Percentiles rank a stretch among this genome's conserved stretches.
These are phyloP conservation scores for Ceratobasidium sp. DNA, from an alignment of 1,284 basidiomycete species.

Conservation along the genomic window DNA sequence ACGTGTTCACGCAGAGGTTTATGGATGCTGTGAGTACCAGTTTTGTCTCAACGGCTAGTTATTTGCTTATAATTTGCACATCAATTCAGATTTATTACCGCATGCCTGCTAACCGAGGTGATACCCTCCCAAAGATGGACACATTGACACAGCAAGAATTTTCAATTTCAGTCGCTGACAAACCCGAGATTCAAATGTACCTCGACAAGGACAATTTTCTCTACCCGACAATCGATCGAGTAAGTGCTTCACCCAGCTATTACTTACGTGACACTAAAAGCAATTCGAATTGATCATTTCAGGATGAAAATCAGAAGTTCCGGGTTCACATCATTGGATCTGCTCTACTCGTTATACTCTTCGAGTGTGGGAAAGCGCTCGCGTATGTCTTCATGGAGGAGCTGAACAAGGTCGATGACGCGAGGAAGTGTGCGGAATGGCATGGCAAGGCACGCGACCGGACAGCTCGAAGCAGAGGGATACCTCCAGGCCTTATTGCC, in stretches of 20 bases:
- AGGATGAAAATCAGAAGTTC: conserved; percentile 3
- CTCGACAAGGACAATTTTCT: conserved; percentile 6
- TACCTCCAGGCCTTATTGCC: conserved; percentile 7
- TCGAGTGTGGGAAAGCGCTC: neutral
- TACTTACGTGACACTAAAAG: neutral
- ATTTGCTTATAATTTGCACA: neutral
- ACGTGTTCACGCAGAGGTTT: neutral
- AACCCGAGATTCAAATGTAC: neutral
- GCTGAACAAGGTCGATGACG: neutral
- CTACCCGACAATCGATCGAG: conserved; percentile 11
- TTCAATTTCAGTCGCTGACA: neutral
- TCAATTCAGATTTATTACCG: neutral
- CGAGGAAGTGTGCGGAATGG: conserved; percentile 13
- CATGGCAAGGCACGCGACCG: conserved; percentile 3
- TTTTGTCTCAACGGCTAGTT: neutral
- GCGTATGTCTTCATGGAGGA: conserved; percentile 12
- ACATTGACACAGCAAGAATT: neutral
- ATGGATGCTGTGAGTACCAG: conserved; percentile 2
- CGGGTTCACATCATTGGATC: neutral
- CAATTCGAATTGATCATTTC: neutral
- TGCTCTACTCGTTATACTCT: neutral
- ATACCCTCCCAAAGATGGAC: conserved; percentile 14
- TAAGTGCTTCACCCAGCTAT: neutral
- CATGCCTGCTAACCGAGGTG: conserved; percentile 10
- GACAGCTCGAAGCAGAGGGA: conserved; percentile 8